Conservation (phyloP, 2,329 filamentous ascomycete species). For the Sporothrix globosa region DNA sequence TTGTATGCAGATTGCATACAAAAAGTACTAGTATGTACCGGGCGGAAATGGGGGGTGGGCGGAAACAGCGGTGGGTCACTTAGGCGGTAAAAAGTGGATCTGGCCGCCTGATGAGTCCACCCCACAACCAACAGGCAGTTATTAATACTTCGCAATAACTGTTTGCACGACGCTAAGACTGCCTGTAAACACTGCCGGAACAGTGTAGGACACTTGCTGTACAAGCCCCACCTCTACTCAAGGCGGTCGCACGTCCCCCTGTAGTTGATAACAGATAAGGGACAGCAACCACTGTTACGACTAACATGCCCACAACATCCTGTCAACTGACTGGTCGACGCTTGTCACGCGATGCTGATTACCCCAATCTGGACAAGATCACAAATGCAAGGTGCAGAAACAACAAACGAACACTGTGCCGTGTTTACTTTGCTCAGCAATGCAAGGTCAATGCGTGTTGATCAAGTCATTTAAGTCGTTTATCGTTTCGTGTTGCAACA, state of each 20-base stretch:
- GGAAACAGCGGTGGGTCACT: too few species aligned
- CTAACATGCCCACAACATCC: neutral
- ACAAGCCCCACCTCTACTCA: constrained; percentile 5
- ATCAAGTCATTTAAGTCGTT: neutral
- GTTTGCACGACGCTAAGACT: neutral
- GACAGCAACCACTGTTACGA: neutral
- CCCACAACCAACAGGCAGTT: constrained; percentile 14
- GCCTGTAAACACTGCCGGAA: neutral
- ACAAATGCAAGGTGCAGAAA: neutral
- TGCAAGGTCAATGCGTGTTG: neutral
- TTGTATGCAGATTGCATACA: too few species aligned
- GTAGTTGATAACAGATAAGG: constrained; percentile 22
- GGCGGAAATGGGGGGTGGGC: too few species aligned
- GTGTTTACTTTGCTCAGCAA: neutral
- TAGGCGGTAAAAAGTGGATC: constrained; percentile 14
- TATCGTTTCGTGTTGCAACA: neutral
- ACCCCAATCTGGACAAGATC: constrained; percentile 1
- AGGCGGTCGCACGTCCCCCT: neutral
- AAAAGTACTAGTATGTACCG: too few species aligned
- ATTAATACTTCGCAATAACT: neutral
- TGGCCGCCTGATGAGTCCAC: constrained; percentile 2
- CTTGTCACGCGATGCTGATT: constrained; percentile 22
- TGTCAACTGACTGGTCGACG: constrained; percentile 18
- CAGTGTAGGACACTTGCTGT: neutral
- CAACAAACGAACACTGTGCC: neutral